Conservation (phyloP, 768 basidiomycete genomes). For the Amyloporia xantha region DNA sequence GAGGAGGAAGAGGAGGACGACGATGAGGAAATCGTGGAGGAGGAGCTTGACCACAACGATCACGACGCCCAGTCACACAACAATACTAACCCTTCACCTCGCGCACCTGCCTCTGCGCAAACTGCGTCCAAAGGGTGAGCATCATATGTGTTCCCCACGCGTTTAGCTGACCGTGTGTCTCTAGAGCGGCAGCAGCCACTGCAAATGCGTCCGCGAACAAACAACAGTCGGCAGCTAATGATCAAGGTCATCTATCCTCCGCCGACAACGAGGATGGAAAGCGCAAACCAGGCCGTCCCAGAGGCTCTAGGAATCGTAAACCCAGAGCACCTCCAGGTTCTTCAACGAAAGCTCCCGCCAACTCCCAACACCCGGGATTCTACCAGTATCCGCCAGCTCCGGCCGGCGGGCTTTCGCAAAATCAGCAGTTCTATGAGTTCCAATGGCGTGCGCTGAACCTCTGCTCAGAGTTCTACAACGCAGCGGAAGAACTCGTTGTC, state of each 20-base stretch:
- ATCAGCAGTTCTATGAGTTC: conserved; percentile 79
- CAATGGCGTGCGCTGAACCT: conserved; percentile 80
- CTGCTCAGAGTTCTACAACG: conserved; percentile 81
- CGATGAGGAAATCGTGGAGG: conserved; percentile 67
- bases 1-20: conserved; percentile 68
- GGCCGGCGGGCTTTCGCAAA: conserved; percentile 50
- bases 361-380: conserved; percentile 28
- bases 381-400: conserved; percentile 40
- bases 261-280: conserved; percentile 42
- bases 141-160: conserved; percentile 12
- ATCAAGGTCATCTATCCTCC: conserved; percentile 17
- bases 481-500: conserved; percentile 79
- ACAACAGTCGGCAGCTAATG: conserved; percentile 1
- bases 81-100: conserved; percentile 27
- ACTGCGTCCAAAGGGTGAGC: conserved; percentile 25
- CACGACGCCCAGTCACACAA: conserved; percentile 16
- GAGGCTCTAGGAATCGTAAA: conserved; percentile 72
- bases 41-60: conserved; percentile 43
- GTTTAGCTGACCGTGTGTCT: conserved; percentile 7
- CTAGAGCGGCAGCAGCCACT: conserved; percentile 20
- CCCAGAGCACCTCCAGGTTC: conserved; percentile 28
- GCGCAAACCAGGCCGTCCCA: conserved; percentile 71
- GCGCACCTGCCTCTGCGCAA: conserved; percentile 15
- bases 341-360: conserved; percentile 24
- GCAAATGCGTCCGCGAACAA: conserved; percentile 8